Percentiles rank a stretch among this genome's conserved stretches.
Conservation (phyloP, 441 rosid species). For the Macaranga tanarius region DNA sequence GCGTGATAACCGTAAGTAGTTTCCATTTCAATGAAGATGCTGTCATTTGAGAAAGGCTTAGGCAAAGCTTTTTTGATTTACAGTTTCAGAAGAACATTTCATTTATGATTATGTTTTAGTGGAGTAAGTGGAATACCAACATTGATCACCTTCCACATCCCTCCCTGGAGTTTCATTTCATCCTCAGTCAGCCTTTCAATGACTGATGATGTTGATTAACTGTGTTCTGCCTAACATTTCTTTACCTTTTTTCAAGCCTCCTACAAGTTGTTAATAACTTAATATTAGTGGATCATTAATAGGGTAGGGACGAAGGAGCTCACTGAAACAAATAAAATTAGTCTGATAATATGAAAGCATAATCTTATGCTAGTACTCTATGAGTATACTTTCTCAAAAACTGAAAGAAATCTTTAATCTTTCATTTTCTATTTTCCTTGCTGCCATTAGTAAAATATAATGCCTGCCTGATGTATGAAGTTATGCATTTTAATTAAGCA, state of each 20-base stretch:
- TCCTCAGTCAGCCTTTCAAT: too few species aligned
- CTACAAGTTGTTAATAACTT: too few species aligned
- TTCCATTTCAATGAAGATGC: conserved; percentile 1
- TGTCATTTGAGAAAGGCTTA: background rate
- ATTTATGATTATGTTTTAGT: background rate
- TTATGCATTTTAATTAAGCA: too few species aligned
- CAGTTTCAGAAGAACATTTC: background rate
- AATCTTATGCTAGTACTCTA: too few species aligned
- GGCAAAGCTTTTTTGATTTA: conserved; percentile 2
- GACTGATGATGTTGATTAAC: too few species aligned
- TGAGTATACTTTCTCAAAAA: background rate
- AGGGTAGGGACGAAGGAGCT: too few species aligned
- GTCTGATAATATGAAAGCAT: background rate
- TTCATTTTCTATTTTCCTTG: background rate
- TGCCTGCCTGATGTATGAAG: background rate
- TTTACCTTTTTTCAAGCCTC: too few species aligned
- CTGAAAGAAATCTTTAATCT: background rate
- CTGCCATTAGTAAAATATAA: background rate
- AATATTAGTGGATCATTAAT: too few species aligned
- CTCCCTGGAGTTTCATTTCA: background rate
- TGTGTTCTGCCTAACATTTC: too few species aligned
- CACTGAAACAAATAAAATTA: background rate
- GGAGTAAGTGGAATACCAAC: background rate
- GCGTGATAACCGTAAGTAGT: conserved; percentile 55
- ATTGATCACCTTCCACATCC: background rate